These are phyloP conservation scores for Garcileccinum viscosum DNA, from an alignment of 1,284 basidiomycete species.

Conservation along the genomic window DNA sequence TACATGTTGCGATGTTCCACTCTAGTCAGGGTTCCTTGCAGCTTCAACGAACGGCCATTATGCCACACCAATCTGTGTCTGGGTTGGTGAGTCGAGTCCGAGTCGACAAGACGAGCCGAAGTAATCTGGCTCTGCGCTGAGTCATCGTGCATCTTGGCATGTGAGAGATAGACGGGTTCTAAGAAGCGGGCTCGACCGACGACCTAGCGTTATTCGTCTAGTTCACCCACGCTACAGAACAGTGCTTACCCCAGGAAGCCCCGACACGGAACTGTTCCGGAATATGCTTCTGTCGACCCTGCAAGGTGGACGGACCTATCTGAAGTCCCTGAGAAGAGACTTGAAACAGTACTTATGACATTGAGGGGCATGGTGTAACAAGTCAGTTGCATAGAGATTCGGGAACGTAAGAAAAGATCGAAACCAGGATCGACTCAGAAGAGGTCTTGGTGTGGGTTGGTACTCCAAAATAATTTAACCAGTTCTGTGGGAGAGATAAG, in stretches of 20 bases:
- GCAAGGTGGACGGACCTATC: constrained; percentile 21
- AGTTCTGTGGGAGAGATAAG: background rate
- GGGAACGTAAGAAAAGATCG: too few relatives aligned
- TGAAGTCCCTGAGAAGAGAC: constrained; percentile 21
- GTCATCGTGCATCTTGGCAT: constrained; percentile 25
- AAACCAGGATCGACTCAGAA: too few relatives aligned
- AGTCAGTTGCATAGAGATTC: constrained; percentile 19
- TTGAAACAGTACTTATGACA: constrained; percentile 11
- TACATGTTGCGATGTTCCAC: constrained; percentile 31
- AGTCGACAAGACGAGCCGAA: background rate
- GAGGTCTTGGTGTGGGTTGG: too few relatives aligned
- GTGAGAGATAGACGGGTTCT: background rate
- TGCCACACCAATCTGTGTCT: background rate
- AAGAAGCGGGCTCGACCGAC: background rate
- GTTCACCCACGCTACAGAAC: constrained; percentile 18
- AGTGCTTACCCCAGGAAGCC: constrained; percentile 10
- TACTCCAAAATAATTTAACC: background rate
- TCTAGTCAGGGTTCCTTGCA: constrained; percentile 13
- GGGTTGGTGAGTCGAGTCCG: background rate
- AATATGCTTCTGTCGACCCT: constrained; percentile 14
- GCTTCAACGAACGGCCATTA: constrained; percentile 17
- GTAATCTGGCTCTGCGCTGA: background rate
- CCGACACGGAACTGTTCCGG: constrained; percentile 25
- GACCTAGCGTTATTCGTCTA: background rate
- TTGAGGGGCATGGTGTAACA: constrained; percentile 17